phyloP scores from a whole-genome alignment of 495 filamentous ascomycete genomes.

The Penicillium odoratum region DNA sequence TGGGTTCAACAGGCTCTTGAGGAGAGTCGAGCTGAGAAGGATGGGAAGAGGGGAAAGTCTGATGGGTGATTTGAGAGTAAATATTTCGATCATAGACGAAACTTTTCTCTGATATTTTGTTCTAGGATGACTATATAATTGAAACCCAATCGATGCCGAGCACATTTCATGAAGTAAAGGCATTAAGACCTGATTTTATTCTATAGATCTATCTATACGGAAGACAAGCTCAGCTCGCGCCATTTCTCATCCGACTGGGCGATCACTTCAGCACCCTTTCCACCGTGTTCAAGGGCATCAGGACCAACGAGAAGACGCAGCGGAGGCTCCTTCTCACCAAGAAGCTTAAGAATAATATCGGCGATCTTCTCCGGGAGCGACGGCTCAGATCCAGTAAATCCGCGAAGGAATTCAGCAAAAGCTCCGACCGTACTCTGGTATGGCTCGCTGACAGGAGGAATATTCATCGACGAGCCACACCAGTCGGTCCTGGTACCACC shows the following conservation, averaged over 20 bases:
- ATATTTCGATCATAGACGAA: too few relatives aligned
- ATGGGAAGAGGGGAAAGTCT: constrained; percentile 7
- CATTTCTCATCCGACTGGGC: constrained; percentile 26
- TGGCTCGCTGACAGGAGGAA: constrained; percentile 26
- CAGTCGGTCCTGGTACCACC: constrained; percentile 39
- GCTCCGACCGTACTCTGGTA: constrained; percentile 24
- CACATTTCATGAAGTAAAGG: too few relatives aligned
- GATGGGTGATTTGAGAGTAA: not conserved
- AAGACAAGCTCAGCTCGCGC: constrained; percentile 19
- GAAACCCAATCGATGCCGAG: too few relatives aligned
- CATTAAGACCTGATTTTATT: too few relatives aligned
- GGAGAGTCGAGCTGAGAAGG: constrained; percentile 24
- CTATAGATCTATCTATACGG: not conserved
- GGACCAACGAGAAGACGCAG: constrained; percentile 28
- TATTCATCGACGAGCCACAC: constrained; percentile 30
- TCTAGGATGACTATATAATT: too few relatives aligned
- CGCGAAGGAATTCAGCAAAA: not conserved
- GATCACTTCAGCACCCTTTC: constrained; percentile 16
- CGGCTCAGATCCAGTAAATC: constrained; percentile 1
- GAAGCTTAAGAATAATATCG: constrained; percentile 22
- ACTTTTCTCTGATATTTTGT: too few relatives aligned
- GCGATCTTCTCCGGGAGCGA: constrained; percentile 26
- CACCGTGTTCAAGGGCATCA: constrained; percentile 27
- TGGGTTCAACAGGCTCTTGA: constrained; percentile 45
- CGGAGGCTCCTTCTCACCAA: constrained; percentile 20